Evolutionary conservation across 768 basidiomycete genomes (phyloP), one percentile per base, ranked within the genome.

Genomic region (Russula compacta): DNA sequence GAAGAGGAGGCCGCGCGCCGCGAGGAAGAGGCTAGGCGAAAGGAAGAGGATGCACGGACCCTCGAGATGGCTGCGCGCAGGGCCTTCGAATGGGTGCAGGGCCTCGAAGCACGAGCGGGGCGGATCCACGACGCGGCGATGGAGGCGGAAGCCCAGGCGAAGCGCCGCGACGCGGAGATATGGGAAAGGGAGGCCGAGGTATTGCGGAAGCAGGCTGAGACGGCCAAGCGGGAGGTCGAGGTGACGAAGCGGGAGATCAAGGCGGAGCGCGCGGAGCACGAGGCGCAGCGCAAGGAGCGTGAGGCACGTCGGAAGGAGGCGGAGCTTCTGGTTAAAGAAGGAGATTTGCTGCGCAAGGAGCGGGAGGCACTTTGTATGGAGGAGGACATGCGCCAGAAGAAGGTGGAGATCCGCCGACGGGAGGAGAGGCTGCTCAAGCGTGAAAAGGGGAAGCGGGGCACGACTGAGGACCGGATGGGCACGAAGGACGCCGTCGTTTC

Each of bases 41-140:
- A 60, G 35, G 53, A 54, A 14, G 46, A 48, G 9, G 59, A 60
- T 7, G 53, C 59, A 4, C 59, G 53, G 29, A 21, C 44, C 2
- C 59, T 60, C 19, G 59, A 60, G 46, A 60, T 54, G 52, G 59
- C 59, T 24, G 59, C 59, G 44, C 59, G 53, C 36, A 48, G 47
- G 44, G 59, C 59, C 14, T 60, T 60, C 46, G 53, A n/a, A 1
- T 60, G 44, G 52, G 59, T 60, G 43, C 59, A 54, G 17, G 21
- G 38, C n/a, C 53, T 60, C 38, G 59, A 60, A n/a, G 59, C 59
- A 19, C 51, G 53, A 7, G 59, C 48, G 8, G 59, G 52, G 29
- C 38, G 46, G 6, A 60, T 60, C 33, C 59, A 60, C 59, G 46
- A 60, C 8, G 52, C 38, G 38, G 53, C 53, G 14, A 54, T 60